Conservation (phyloP, 129 eudicot species). For the Daucus carota region DH1_v3.0 NC_030381.2:1631001-1631500, state of each 20-base stretch:
- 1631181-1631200: conserved; percentile 86
- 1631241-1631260: conserved; percentile 77
- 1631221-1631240: conserved; percentile 92
- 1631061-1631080: conserved; percentile 82
- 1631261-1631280: conserved; percentile 89
- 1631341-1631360: conserved; percentile 52
- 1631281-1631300: conserved; percentile 67
- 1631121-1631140: conserved; percentile 77
- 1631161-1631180: conserved; percentile 68
- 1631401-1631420: conserved; percentile 60
- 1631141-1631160: conserved; percentile 70
- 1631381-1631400: conserved; percentile 70
- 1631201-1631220: conserved; percentile 83
- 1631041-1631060: conserved; percentile 58
- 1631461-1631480: conserved; percentile 63
- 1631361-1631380: conserved; percentile 60
- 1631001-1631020: conserved; percentile 60
- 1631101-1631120: conserved; percentile 62
- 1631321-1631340: conserved; percentile 49
- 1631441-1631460: conserved; percentile 33
- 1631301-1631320: conserved; percentile 78
- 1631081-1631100: conserved; percentile 90
- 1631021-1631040: conserved; percentile 57
- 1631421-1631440: conserved; percentile 42
- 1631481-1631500: conserved; percentile 83